These are phyloP conservation scores for Gnetum montanum DNA, from an alignment of 75 land plant species.

Conservation along the genomic window DNA sequence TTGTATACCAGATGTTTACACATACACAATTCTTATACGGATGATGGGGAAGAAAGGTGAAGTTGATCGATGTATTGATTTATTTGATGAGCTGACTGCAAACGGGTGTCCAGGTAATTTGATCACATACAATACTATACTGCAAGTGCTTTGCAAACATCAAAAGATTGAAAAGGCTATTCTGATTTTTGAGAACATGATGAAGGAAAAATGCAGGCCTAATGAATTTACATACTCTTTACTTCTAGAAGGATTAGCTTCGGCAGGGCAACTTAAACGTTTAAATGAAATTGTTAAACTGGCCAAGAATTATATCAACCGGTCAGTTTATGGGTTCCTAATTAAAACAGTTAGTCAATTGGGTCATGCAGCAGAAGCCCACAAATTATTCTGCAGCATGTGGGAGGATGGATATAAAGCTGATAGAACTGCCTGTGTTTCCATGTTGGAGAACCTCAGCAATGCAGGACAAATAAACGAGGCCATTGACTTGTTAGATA, in stretches of 20 bases:
- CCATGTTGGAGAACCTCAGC: conserved; percentile 71
- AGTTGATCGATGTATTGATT: conserved; percentile 24
- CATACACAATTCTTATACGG: conserved; percentile 81
- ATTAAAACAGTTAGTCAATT: conserved; percentile 38
- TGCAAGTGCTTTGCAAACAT: conserved; percentile 46
- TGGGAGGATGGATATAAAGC: conserved; percentile 45
- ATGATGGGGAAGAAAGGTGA: conserved; percentile 59
- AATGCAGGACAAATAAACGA: conserved; percentile 54
- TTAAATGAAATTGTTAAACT: conserved; percentile 47
- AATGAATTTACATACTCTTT: conserved; percentile 76
- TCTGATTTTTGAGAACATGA: conserved; percentile 69
- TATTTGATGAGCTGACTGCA: conserved; percentile 47
- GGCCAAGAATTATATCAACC: conserved; percentile 48
- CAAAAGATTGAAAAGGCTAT: conserved; percentile 58
- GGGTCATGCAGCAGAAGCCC: conserved; percentile 60
- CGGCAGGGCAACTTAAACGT: conserved; percentile 42
- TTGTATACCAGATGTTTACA: conserved; percentile 59
- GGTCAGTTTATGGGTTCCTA: conserved; percentile 46
- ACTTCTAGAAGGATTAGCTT: conserved; percentile 54
- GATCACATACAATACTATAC: conserved; percentile 50
- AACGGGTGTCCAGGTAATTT: conserved; percentile 36
- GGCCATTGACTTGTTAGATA: conserved; percentile 58
- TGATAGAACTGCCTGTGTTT: conserved; percentile 43
- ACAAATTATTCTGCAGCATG: conserved; percentile 51
- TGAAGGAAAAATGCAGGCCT: conserved; percentile 65